phyloP scores from a whole-genome alignment of 225 moss, liverwort and hornwort species.

The Asterella californica region DNA sequence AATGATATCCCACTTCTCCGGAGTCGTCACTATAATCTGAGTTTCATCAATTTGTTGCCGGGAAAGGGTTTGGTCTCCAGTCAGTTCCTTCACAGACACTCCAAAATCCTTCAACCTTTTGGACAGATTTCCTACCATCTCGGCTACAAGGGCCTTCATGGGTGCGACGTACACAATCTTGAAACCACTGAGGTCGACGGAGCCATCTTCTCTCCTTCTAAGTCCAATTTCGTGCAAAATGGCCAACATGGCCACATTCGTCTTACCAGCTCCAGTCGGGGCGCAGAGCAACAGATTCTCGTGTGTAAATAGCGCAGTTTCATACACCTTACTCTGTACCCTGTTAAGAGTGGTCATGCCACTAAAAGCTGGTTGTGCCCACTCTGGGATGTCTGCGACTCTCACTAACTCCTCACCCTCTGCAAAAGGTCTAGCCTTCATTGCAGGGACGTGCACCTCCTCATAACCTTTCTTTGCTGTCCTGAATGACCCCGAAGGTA shows the following conservation, averaged over 20 bases:
- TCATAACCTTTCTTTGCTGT: constrained; percentile 87
- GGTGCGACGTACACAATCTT: constrained; percentile 96
- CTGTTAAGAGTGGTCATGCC: constrained; percentile 86
- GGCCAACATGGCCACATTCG: constrained; percentile 90
- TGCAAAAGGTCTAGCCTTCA: constrained; percentile 80
- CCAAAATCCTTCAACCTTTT: constrained; percentile 78
- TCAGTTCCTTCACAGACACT: constrained; percentile 79
- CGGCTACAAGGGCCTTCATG: constrained; percentile 94
- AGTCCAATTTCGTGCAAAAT: constrained; percentile 86
- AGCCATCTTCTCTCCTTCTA: constrained; percentile 67
- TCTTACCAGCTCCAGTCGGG: constrained; percentile 97
- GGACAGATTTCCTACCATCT: constrained; percentile 88
- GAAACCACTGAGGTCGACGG: constrained; percentile 64
- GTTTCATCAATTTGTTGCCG: constrained; percentile 94
- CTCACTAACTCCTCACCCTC: constrained; percentile 90
- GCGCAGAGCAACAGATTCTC: constrained; percentile 85
- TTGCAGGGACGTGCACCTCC: constrained; percentile 89
- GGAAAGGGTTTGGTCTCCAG: constrained; percentile 91
- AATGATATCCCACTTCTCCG: constrained; percentile 98
- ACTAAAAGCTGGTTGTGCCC: constrained; percentile 85
- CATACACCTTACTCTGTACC: constrained; percentile 93
- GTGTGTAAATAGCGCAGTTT: constrained; percentile 76
- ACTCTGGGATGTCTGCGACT: constrained; percentile 83
- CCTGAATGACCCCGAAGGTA: constrained; percentile 73
- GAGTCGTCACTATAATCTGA: constrained; percentile 91